Conservation (phyloP, 495 filamentous ascomycete genomes). For the Penicillium bialowiezense region DNA sequence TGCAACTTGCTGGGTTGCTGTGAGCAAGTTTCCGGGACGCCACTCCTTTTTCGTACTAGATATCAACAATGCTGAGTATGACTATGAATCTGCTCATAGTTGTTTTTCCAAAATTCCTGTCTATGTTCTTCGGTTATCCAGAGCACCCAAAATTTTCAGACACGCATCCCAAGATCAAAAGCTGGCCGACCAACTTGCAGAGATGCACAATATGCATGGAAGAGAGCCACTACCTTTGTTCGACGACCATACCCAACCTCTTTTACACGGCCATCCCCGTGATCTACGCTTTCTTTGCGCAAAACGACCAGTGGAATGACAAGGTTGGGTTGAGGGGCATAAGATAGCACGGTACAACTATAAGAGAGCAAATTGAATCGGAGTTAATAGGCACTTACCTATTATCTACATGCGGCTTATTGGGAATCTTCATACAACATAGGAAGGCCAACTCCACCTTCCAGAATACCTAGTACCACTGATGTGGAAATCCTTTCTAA, state of each 20-base stretch:
- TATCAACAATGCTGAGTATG: constrained; percentile 6
- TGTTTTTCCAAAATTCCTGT: not conserved
- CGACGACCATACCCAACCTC: not conserved
- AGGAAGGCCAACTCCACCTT: too few relatives aligned
- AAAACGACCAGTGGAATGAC: too few relatives aligned
- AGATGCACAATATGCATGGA: constrained; percentile 6
- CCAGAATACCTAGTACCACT: too few relatives aligned
- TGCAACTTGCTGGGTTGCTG: constrained; percentile 1
- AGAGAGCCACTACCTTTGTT: constrained; percentile 6
- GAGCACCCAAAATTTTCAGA: constrained; percentile 3
- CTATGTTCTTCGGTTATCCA: constrained; percentile 7
- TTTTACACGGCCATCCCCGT: too few relatives aligned
- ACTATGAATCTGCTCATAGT: constrained; percentile 3
- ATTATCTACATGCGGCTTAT: too few relatives aligned
- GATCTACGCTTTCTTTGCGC: too few relatives aligned
- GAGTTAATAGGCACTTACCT: too few relatives aligned
- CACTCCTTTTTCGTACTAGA: constrained; percentile 9
- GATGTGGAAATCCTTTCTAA: too few relatives aligned
- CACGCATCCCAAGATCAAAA: not conserved
- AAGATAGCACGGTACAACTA: too few relatives aligned
- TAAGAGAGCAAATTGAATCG: too few relatives aligned
- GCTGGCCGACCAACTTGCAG: constrained; percentile 2
- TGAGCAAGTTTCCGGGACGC: not conserved
- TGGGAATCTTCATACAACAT: too few relatives aligned
- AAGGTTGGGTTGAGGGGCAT: too few relatives aligned